phyloP scores from a whole-genome alignment of 345 rosid genomes.

The Populus euphratica region DNA sequence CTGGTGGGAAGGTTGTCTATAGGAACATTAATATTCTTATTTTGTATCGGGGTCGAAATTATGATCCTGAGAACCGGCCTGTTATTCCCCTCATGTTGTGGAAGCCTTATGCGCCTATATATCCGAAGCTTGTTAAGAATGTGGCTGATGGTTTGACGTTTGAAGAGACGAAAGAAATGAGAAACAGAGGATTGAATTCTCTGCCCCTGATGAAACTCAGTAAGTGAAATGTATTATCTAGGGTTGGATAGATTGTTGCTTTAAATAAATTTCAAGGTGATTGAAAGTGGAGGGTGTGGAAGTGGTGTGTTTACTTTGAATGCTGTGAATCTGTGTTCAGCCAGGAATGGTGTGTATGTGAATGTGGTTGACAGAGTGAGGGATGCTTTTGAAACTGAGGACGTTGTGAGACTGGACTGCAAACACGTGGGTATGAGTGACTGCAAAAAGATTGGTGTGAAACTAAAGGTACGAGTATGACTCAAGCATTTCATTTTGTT shows the following conservation, averaged over 20 bases:
- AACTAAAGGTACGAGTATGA: constrained; percentile 51
- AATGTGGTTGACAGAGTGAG: constrained; percentile 69
- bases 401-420: constrained; percentile 80
- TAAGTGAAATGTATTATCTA: constrained; percentile 31
- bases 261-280: background rate
- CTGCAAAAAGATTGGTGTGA: constrained; percentile 83
- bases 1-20: constrained; percentile 69
- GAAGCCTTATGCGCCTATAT: constrained; percentile 90
- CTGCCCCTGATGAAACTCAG: constrained; percentile 69
- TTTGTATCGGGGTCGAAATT: constrained; percentile 70
- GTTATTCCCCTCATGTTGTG: constrained; percentile 79
- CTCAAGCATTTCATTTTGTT: background rate
- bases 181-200: constrained; percentile 58
- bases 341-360: constrained; percentile 89
- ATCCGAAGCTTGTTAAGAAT: constrained; percentile 69
- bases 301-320: background rate
- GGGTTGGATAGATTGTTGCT: background rate
- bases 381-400: constrained; percentile 58
- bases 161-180: constrained; percentile 84
- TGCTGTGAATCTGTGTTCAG: constrained; percentile 31
- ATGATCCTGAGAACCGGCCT: constrained; percentile 64
- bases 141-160: constrained; percentile 71
- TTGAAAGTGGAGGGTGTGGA: background rate
- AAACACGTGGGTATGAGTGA: constrained; percentile 70
- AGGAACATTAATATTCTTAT: constrained; percentile 61